Percentiles rank a stretch among this genome's conserved stretches.
Evolutionary conservation across 2,329 filamentous ascomycete genomes (phyloP).

Genomic region (Ophiostoma montium): DNA sequence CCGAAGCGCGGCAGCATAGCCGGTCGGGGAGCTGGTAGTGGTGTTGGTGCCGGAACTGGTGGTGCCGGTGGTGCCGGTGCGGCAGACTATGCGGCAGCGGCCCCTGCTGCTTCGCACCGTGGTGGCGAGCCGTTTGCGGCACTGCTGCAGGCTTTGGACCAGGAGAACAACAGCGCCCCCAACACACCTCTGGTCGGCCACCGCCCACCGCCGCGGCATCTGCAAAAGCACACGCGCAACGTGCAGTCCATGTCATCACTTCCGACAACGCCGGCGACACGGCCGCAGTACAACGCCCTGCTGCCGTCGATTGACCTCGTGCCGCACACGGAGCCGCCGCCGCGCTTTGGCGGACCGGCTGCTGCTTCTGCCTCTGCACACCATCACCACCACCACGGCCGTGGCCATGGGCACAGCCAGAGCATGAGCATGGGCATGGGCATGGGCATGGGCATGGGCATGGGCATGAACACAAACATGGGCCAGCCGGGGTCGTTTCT

Average conservation of each 20-base stretch:
- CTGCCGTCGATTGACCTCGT: slow-evolving; percentile 50
- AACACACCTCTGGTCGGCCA: slow-evolving; percentile 46
- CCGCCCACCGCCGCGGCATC: slow-evolving; percentile 33
- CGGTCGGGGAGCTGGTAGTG: slow-evolving; percentile 15
- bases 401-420: slow-evolving; percentile 2
- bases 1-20: slow-evolving; percentile 22
- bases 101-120: neutral
- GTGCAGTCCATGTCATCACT: slow-evolving; percentile 76
- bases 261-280: slow-evolving; percentile 56
- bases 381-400: neutral
- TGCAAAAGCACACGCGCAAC: slow-evolving; percentile 54
- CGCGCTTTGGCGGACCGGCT: slow-evolving; percentile 4
- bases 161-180: slow-evolving; percentile 55
- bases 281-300: slow-evolving; percentile 36
- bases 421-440: slow-evolving; percentile 4
- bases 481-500: slow-evolving; percentile 1
- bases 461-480: slow-evolving; percentile 3
- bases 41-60: slow-evolving; percentile 7
- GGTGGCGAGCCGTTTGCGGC: slow-evolving; percentile 59
- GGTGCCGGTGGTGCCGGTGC: neutral
- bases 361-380: neutral
- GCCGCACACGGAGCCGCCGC: slow-evolving; percentile 42
- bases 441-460: slow-evolving; percentile 3
- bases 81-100: too few relatives aligned
- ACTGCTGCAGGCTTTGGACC: slow-evolving; percentile 68